These are phyloP conservation scores for Microbotryum silenes-acaulis DNA, from an alignment of 1,284 basidiomycete genomes.

Conservation along the genomic window DNA sequence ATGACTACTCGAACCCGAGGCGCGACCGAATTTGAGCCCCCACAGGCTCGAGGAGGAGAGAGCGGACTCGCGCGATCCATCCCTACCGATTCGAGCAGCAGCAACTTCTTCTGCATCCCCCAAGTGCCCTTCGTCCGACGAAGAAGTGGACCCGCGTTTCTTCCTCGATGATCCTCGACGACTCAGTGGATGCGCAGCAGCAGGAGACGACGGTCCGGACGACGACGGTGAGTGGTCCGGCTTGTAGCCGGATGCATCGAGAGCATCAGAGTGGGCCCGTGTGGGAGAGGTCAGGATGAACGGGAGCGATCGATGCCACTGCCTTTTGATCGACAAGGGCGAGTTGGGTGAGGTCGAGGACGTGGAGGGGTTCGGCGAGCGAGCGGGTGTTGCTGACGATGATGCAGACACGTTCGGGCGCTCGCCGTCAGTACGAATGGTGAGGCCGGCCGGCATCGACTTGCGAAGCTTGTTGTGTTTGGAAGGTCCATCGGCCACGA, in stretches of 20 bases:
- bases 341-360: not conserved
- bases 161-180: not conserved
- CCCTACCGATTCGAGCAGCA: not conserved
- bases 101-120: not conserved
- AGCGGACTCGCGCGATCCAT: slow-evolving; percentile 4
- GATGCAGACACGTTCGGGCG: not conserved
- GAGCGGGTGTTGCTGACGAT: not conserved
- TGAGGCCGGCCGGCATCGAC: slow-evolving; percentile 1
- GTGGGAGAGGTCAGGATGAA: not conserved
- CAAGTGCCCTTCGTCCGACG: slow-evolving; percentile 5
- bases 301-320: not conserved
- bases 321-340: not conserved
- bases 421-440: slow-evolving; percentile 5
- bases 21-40: not conserved
- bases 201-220: too few relatives aligned
- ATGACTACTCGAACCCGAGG: not conserved
- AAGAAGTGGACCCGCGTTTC: slow-evolving; percentile 5
- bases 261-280: not conserved
- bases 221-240: slow-evolving; percentile 2
- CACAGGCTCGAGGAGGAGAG: not conserved
- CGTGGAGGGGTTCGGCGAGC: not conserved
- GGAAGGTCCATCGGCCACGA: slow-evolving; percentile 3
- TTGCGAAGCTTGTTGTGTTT: slow-evolving; percentile 9
- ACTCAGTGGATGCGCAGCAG: too few relatives aligned
- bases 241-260: not conserved